A percentile compares a stretch with the other conserved stretches of the same genome.
phyloP scores from a whole-genome alignment of 1,139 yeast genomes.

The Yamadazyma songkhlaensis region DNA sequence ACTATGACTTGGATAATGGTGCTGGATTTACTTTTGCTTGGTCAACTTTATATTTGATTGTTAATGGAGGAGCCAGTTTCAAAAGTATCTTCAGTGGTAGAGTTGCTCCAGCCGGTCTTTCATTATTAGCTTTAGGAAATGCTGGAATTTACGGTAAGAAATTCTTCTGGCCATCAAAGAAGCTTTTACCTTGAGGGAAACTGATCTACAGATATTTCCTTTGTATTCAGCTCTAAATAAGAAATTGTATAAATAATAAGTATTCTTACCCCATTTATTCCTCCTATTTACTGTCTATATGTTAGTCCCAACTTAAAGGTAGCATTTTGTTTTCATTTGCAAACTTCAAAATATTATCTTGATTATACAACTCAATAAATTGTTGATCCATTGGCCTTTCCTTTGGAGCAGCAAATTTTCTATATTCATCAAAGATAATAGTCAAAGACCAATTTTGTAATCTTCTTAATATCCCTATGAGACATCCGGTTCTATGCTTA shows the following conservation, averaged over 20 bases:
- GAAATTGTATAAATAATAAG: no score
- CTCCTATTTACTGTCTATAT: not conserved
- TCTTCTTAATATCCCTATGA: constrained; percentile 86
- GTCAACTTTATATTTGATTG: constrained; percentile 74
- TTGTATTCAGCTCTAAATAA: no score
- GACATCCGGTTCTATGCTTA: constrained; percentile 93
- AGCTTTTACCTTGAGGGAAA: constrained; percentile 1
- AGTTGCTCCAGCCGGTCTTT: constrained; percentile 60
- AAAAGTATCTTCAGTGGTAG: constrained; percentile 33
- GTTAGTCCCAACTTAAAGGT: constrained; percentile 62
- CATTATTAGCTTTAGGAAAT: constrained; percentile 60
- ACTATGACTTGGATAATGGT: constrained; percentile 80
- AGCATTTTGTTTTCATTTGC: constrained; percentile 57
- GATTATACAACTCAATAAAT: constrained; percentile 85
- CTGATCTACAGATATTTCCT: no score
- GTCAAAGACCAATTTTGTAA: constrained; percentile 90
- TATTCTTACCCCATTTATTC: no score
- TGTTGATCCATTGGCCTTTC: constrained; percentile 95
- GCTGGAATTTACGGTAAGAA: constrained; percentile 67
- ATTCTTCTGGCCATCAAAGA: constrained; percentile 46
- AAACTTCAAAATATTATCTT: constrained; percentile 50
- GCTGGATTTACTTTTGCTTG: constrained; percentile 89
- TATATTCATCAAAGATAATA: constrained; percentile 90
- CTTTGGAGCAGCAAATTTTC: constrained; percentile 92
- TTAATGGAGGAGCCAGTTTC: constrained; percentile 66